A percentile compares a stretch with the other conserved stretches of the same genome.
Evolutionary conservation across 768 basidiomycete genomes (phyloP).

Genomic region (Auricularia auricula-judae): DNA sequence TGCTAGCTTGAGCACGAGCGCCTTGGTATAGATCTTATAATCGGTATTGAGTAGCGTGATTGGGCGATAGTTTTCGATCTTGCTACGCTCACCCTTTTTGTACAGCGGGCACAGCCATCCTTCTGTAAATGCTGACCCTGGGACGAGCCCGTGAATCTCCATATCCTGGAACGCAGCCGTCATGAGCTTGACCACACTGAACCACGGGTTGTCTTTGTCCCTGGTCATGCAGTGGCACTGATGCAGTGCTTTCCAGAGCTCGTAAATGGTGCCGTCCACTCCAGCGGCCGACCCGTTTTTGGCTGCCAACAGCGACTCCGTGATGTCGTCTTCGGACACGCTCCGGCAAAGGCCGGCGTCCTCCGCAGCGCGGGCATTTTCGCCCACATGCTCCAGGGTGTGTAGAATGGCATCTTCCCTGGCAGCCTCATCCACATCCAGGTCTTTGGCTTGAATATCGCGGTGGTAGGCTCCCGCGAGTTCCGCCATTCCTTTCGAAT

Average conservation of each 20-base stretch:
- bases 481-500: background rate
- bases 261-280: constrained; percentile 4
- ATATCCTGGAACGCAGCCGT: constrained; percentile 37
- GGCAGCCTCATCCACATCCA: background rate
- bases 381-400: no score
- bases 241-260: constrained; percentile 4
- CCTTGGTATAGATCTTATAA: constrained; percentile 22
- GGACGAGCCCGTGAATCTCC: constrained; percentile 11
- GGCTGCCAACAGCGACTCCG: background rate
- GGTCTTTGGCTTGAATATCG: background rate
- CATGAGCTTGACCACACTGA: constrained; percentile 6
- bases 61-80: constrained; percentile 14
- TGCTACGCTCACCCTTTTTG: constrained; percentile 21
- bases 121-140: background rate
- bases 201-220: no score
- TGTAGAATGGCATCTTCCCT: no score
- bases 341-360: no score
- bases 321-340: background rate
- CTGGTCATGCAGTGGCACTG: background rate
- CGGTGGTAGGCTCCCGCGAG: background rate
- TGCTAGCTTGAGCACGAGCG: constrained; percentile 12
- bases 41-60: constrained; percentile 18
- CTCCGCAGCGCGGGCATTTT: no score
- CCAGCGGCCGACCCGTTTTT: background rate
- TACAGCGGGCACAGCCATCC: constrained; percentile 25